A percentile compares a stretch with the other conserved stretches of the same genome.
phyloP scores from a whole-genome alignment of 2,329 filamentous ascomycete genomes.

The Fusarium fujikuroi region DNA sequence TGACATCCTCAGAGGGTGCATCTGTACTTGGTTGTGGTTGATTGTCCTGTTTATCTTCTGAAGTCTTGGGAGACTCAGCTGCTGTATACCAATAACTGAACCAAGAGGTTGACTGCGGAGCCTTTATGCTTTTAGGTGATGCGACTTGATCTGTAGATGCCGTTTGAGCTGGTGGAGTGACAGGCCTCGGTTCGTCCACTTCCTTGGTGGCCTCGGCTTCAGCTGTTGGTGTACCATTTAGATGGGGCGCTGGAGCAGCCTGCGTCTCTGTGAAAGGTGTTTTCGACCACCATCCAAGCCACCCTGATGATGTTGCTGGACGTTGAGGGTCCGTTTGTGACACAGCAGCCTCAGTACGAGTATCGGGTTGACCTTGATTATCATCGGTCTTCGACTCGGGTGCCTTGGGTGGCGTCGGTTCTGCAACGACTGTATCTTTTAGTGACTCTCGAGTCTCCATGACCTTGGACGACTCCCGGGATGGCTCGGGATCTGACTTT shows the following conservation, averaged over 20 bases:
- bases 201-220: slow-evolving; percentile 25
- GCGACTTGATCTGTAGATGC: slow-evolving; percentile 24
- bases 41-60: slow-evolving; percentile 21
- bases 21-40: slow-evolving; percentile 30
- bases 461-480: neutral
- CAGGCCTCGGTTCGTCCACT: slow-evolving; percentile 29
- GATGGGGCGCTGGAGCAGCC: neutral
- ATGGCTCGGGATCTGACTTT: slow-evolving; percentile 1
- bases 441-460: neutral
- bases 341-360: neutral
- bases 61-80: slow-evolving; percentile 13
- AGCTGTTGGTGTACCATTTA: slow-evolving; percentile 27
- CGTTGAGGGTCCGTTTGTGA: slow-evolving; percentile 3
- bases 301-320: slow-evolving; percentile 56
- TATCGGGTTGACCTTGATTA: slow-evolving; percentile 5
- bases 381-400: slow-evolving; percentile 1
- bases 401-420: slow-evolving; percentile 5
- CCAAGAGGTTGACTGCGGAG: slow-evolving; percentile 49
- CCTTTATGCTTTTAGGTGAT: slow-evolving; percentile 27
- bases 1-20: slow-evolving; percentile 51
- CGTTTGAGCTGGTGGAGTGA: slow-evolving; percentile 39
- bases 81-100: slow-evolving; percentile 54
- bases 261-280: slow-evolving; percentile 44
- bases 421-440: neutral
- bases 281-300: slow-evolving; percentile 64